phyloP scores from a whole-genome alignment of 768 basidiomycete genomes.

The Xanthoconium purpureum region DNA sequence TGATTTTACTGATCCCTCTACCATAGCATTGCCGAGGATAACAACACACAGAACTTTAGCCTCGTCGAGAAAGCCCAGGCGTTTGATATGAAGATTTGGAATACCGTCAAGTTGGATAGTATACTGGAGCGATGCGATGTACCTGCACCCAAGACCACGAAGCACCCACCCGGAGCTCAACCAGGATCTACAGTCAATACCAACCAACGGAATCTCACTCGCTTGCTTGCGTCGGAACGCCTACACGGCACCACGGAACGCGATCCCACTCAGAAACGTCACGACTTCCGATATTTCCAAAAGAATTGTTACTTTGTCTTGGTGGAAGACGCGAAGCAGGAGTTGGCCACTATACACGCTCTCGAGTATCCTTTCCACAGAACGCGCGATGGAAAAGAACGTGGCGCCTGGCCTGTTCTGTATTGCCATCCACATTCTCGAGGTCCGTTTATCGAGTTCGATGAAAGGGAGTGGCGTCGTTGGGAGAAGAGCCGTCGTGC shows the following conservation, averaged over 20 bases:
- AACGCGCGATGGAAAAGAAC: slow-evolving; percentile 49
- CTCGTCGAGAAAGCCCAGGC: slow-evolving; percentile 64
- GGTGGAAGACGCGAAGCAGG: slow-evolving; percentile 84
- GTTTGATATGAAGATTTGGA: slow-evolving; percentile 88
- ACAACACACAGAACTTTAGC: slow-evolving; percentile 37
- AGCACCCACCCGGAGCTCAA: slow-evolving; percentile 29
- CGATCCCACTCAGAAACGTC: slow-evolving; percentile 83
- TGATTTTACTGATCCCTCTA: slow-evolving; percentile 1
- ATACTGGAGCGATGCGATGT: slow-evolving; percentile 66
- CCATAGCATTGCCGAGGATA: slow-evolving; percentile 31
- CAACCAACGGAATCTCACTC: slow-evolving; percentile 51
- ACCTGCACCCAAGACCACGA: slow-evolving; percentile 27
- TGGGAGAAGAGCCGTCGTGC: slow-evolving; percentile 55
- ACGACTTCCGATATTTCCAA: slow-evolving; percentile 85
- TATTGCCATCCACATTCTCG: slow-evolving; percentile 72
- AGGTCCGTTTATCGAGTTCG: slow-evolving; percentile 73
- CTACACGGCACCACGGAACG: slow-evolving; percentile 85
- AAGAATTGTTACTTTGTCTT: slow-evolving; percentile 75
- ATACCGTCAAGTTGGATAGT: slow-evolving; percentile 62
- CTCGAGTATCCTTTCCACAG: slow-evolving; percentile 72
- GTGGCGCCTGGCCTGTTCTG: slow-evolving; percentile 78
- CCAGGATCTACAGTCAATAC: slow-evolving; percentile 29
- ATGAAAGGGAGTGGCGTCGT: slow-evolving; percentile 67
- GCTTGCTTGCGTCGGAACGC: slow-evolving; percentile 75
- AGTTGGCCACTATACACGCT: slow-evolving; percentile 79